Evolutionary conservation across 78 protist genomes (phyloP).

Genomic region (Dictyostelium capitatum): DNA sequence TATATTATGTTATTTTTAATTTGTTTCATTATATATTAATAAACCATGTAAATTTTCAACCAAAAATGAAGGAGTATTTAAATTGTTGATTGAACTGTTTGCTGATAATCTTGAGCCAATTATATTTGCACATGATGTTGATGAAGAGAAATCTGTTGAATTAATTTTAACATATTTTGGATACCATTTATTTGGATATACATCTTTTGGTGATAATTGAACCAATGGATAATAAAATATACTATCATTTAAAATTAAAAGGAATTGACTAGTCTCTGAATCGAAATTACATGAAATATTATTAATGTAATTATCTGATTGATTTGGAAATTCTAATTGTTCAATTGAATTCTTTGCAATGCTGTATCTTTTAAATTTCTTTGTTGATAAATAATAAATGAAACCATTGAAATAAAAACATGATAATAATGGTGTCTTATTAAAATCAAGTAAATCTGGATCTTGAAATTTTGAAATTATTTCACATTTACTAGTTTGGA

Average conservation of each 20-base stretch:
- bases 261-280: neutral
- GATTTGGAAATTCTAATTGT: slow-evolving; percentile 20
- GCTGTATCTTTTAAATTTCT: slow-evolving; percentile 14
- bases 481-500: neutral
- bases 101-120: slow-evolving; percentile 1
- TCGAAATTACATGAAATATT: neutral
- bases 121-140: slow-evolving; percentile 6
- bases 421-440: neutral
- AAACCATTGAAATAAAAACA: slow-evolving; percentile 6
- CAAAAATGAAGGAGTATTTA: neutral
- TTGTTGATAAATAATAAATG: neutral
- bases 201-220: neutral
- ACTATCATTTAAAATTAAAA: neutral
- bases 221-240: neutral
- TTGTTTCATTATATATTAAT: slow-evolving; percentile 23
- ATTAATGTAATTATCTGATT: neutral
- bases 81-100: too few relatives aligned
- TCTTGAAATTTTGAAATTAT: slow-evolving; percentile 18
- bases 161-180: neutral
- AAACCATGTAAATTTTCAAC: slow-evolving; percentile 20
- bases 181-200: neutral
- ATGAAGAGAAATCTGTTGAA: neutral
- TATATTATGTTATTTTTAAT: neutral
- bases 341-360: slow-evolving; percentile 7
- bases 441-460: slow-evolving; percentile 8